phyloP scores from a whole-genome alignment of 176 grass and related monocot species.

The Puccinellia tenuiflora region DNA sequence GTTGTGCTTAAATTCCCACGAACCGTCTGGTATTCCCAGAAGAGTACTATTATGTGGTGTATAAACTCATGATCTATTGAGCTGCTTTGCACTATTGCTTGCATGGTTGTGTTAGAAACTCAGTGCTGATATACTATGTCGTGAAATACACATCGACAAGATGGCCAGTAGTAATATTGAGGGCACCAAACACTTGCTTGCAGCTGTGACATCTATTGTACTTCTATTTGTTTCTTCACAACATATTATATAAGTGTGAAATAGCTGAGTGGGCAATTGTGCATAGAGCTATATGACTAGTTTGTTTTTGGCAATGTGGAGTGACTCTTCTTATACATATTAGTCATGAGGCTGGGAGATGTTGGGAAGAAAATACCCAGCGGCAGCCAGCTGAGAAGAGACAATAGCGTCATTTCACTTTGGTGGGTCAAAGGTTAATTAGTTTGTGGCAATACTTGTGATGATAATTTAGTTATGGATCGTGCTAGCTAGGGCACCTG shows the following conservation, averaged over 20 bases:
- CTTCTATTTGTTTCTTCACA: neutral
- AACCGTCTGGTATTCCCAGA: constrained; percentile 1
- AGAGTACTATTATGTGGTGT: constrained; percentile 6
- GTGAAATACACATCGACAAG: neutral
- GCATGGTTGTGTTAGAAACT: neutral
- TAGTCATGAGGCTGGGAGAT: neutral
- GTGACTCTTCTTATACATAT: neutral
- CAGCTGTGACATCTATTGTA: neutral
- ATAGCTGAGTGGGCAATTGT: neutral
- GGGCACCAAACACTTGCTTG: neutral
- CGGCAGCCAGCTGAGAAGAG: neutral
- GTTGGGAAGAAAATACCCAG: neutral
- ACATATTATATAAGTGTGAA: neutral
- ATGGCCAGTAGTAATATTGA: neutral
- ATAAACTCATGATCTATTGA: constrained; percentile 2
- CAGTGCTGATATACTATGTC: neutral
- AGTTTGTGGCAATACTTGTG: no score
- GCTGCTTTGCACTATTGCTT: neutral
- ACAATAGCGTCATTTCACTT: no score
- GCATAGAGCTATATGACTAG: neutral
- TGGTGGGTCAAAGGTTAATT: no score
- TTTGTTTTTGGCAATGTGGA: neutral
- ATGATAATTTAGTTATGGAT: no score
- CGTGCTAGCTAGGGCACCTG: no score
- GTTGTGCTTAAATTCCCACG: constrained; percentile 7